These are phyloP conservation scores for Neurospora sp. DNA, from an alignment of 495 filamentous ascomycete species.

Conservation along the genomic window DNA sequence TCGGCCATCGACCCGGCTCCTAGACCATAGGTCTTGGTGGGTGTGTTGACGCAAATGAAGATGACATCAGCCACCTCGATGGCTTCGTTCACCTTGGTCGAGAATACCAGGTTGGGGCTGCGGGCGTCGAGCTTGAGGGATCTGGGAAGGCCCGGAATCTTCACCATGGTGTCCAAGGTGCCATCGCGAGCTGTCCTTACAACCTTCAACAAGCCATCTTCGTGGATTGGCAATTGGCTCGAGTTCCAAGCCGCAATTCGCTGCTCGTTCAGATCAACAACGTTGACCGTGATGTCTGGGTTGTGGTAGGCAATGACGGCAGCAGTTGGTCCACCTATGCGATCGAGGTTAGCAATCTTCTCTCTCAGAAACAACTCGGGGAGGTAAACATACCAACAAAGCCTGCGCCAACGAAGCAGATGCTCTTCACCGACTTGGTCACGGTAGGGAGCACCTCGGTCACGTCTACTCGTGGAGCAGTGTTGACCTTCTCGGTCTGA, in stretches of 20 bases:
- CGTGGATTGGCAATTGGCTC: conserved; percentile 63
- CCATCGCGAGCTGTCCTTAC: conserved; percentile 56
- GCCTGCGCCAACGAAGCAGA: conserved; percentile 26
- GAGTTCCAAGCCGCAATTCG: conserved; percentile 70
- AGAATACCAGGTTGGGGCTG: conserved; percentile 61
- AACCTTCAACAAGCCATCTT: conserved; percentile 59
- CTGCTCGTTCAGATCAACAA: conserved; percentile 55
- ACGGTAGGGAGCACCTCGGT: neutral
- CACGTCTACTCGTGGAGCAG: conserved; percentile 2
- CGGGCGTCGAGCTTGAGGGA: conserved; percentile 22
- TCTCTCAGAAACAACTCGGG: neutral
- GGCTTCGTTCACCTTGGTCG: conserved; percentile 47
- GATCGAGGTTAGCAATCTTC: neutral
- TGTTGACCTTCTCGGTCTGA: neutral
- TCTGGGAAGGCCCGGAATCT: conserved; percentile 4
- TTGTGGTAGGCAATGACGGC: conserved; percentile 66
- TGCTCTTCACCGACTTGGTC: conserved; percentile 33
- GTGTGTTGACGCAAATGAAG: conserved; percentile 73
- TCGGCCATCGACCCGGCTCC: conserved; percentile 66
- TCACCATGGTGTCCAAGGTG: conserved; percentile 15
- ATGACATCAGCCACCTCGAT: conserved; percentile 65
- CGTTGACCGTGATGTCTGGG: conserved; percentile 55
- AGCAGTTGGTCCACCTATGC: conserved; percentile 60
- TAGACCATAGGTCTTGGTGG: conserved; percentile 60
- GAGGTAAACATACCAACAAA: conserved; percentile 18